Conservation (phyloP, 2,329 filamentous ascomycete genomes). For the Verticillium alfalfae region DNA sequence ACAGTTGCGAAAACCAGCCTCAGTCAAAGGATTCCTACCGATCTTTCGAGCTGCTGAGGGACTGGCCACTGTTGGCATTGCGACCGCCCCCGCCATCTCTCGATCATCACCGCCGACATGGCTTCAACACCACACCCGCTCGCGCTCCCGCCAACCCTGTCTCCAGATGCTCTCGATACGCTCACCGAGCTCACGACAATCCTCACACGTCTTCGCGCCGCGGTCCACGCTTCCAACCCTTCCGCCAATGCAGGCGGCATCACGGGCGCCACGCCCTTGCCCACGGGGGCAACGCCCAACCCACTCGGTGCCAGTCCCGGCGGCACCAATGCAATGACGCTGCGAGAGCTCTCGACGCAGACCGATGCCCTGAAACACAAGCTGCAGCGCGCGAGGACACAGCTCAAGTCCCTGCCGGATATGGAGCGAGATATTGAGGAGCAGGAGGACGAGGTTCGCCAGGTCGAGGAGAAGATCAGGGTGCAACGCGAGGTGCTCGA, state of each 20-base stretch:
- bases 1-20: no score
- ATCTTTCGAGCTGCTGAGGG: background rate
- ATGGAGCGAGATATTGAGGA: conserved; percentile 61
- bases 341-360: conserved; percentile 74
- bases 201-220: conserved; percentile 64
- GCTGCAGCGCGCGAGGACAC: conserved; percentile 69
- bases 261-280: conserved; percentile 28
- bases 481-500: conserved; percentile 56
- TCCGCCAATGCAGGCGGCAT: conserved; percentile 29
- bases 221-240: conserved; percentile 24
- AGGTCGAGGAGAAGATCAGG: conserved; percentile 58
- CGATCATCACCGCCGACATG: background rate
- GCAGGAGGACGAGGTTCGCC: conserved; percentile 65
- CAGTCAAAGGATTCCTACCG: background rate
- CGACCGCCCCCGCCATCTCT: background rate
- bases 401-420: conserved; percentile 63
- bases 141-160: conserved; percentile 58
- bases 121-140: conserved; percentile 29
- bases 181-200: conserved; percentile 76
- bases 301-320: conserved; percentile 23
- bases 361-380: conserved; percentile 77
- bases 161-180: conserved; percentile 79
- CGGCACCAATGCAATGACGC: conserved; percentile 28
- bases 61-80: background rate
- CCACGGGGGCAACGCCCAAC: conserved; percentile 19